These are phyloP conservation scores for Ophiostoma perfectum DNA, from an alignment of 2,329 filamentous ascomycete genomes.

Conservation along the genomic window DNA sequence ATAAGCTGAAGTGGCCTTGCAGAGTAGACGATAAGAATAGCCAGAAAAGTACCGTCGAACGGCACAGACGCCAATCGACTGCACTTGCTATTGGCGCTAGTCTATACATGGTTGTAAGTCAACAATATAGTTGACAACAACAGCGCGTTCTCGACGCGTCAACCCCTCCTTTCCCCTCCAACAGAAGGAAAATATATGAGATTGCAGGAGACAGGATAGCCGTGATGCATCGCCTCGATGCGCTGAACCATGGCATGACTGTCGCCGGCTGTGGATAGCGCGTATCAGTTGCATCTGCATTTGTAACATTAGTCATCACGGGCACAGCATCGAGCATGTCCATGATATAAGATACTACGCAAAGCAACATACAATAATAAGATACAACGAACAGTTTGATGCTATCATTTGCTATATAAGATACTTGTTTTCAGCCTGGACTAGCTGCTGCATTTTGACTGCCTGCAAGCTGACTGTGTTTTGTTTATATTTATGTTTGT, in stretches of 20 bases:
- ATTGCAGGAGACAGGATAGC: not conserved
- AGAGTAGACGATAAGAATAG: no score
- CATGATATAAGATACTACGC: no score
- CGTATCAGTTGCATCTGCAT: not conserved
- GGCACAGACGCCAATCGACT: not conserved
- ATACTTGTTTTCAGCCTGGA: no score
- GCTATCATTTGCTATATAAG: no score
- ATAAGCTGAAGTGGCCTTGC: no score
- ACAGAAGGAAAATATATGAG: not conserved
- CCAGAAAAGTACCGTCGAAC: not conserved
- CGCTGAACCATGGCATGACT: not conserved
- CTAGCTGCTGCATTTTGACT: no score
- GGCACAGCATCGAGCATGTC: no score
- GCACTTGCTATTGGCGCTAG: conserved; percentile 14
- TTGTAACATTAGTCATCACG: no score
- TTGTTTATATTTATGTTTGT: no score
- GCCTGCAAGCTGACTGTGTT: not conserved
- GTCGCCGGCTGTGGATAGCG: not conserved
- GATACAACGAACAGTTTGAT: no score
- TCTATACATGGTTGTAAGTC: conserved; percentile 18
- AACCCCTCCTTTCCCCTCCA: conserved; percentile 1
- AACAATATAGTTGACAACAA: conserved; percentile 19
- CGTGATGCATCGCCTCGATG: not conserved
- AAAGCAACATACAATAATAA: no score
- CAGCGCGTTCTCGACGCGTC: conserved; percentile 21